Evolutionary conservation across 192 early-diverging fungal species (phyloP), one percentile per base, ranked within the genome.

Genomic region (Podila clonocystis): DNA sequence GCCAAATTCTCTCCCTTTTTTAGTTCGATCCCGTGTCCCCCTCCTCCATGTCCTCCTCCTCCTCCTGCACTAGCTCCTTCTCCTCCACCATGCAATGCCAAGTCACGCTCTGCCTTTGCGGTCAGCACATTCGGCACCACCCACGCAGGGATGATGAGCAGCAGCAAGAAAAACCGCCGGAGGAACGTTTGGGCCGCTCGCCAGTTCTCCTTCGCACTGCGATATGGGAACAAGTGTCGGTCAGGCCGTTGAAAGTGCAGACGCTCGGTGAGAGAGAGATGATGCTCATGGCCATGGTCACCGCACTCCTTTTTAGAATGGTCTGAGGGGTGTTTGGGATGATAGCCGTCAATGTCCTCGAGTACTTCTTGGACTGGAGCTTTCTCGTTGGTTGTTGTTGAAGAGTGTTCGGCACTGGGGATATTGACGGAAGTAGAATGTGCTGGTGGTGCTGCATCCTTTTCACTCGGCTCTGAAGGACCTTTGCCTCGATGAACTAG

Each of bases 131-230:
- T 68, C 50, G 76, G 76, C 3, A 79, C 26, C 7, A 72, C 70
- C 76, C 76, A 79, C 2, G 76, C 76, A 62, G 76, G 76, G 50
- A 79, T 50, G 28, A 79, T 72, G 26, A 79, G 29, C 34, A 72
- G 19, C 13, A 79, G 9, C 45, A 79, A 62, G 24, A 79, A 79
- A 69, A 79, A 79, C 26, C 70, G 63, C 22, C 70, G 69, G 31
- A 79, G 52, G 34, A 79, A 79, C 1, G 76, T 79, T 5, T 36
- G 58, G 9, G 62, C 59, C 0, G 76, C 76, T n/a, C 52, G 76
- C 33, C 30, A 22, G 55, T 79, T 79, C 24, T 79, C 70, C 45
- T 66, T 70, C 0, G 52, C 50, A 20, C 65, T 72, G 17, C 76
- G 34, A 31, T 79, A 72, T 1, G 76, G 76, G 55, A 79, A 79